A percentile compares a stretch with the other conserved stretches of the same genome.
Conservation (phyloP, 371 early-diverging fungal genomes). For the Mortierella sp. region DNA sequence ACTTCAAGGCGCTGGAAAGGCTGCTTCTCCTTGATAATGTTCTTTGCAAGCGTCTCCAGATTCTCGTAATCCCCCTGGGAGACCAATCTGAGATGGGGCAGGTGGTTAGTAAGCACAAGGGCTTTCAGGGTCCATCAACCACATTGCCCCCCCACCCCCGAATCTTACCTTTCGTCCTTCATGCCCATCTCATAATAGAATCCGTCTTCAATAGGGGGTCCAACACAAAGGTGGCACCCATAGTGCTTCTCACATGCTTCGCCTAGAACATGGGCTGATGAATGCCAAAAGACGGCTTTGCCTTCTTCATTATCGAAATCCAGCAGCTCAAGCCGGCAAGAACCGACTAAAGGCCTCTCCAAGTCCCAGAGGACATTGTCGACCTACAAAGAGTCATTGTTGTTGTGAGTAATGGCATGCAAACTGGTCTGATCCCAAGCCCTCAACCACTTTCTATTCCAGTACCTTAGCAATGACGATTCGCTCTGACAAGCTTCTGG, state of each 20-base stretch:
- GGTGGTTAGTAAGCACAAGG: too few species aligned
- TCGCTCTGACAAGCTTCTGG: conserved; percentile 91
- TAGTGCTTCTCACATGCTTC: conserved; percentile 97
- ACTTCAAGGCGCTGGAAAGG: conserved; percentile 93
- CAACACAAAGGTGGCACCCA: conserved; percentile 96
- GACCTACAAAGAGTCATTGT: too few species aligned
- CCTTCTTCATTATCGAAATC: conserved; percentile 98
- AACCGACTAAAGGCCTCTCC: conserved; percentile 84
- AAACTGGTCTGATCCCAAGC: too few species aligned
- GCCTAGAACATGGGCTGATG: conserved; percentile 99
- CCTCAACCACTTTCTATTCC: too few species aligned
- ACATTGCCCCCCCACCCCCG: not conserved
- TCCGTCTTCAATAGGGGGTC: conserved; percentile 98
- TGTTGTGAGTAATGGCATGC: not conserved
- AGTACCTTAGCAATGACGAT: conserved; percentile 95
- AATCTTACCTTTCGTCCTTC: conserved; percentile 68
- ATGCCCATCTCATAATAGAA: conserved; percentile 99
- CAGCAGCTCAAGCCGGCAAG: conserved; percentile 88
- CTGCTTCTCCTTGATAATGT: conserved; percentile 95
- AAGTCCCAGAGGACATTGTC: conserved; percentile 96
- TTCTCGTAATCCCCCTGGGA: conserved; percentile 86
- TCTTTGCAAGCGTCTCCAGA: conserved; percentile 87
- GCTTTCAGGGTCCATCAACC: not conserved
- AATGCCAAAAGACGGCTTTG: conserved; percentile 98
- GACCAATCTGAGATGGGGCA: conserved; percentile 64